These are phyloP conservation scores for Diaporthe capsici DNA, from an alignment of 2,329 filamentous ascomycete species.

Conservation along the genomic window DNA sequence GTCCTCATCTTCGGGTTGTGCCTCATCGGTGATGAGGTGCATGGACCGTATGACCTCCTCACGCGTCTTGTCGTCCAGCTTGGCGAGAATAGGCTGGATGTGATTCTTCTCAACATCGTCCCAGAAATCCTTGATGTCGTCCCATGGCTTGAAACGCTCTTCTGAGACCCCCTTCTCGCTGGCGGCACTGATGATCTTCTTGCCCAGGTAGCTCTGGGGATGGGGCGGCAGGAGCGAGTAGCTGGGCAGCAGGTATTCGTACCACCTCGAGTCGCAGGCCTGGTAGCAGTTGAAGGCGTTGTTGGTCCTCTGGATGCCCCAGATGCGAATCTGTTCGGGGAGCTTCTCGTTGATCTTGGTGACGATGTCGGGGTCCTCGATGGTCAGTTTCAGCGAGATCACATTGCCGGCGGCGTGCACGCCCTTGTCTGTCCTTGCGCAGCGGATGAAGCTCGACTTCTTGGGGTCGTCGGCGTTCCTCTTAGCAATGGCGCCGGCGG, in stretches of 20 bases:
- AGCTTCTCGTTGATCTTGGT: conserved; percentile 91
- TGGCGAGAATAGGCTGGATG: conserved; percentile 78
- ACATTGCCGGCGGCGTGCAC: conserved; percentile 97
- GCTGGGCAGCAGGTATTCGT: conserved; percentile 96
- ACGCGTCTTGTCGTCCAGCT: conserved; percentile 74
- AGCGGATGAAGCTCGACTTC: conserved; percentile 94
- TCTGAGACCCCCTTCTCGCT: conserved; percentile 81
- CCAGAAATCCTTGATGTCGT: conserved; percentile 88
- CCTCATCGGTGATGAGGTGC: conserved; percentile 56
- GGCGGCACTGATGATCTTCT: conserved; percentile 83
- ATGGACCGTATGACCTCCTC: conserved; percentile 74
- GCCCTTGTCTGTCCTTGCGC: conserved; percentile 96
- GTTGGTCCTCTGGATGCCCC: conserved; percentile 92
- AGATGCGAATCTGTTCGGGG: conserved; percentile 90
- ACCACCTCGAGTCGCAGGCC: conserved; percentile 93
- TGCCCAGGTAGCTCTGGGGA: conserved; percentile 86
- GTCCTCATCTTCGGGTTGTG: conserved; percentile 42
- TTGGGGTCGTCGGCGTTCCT: conserved; percentile 97
- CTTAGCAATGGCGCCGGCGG: conserved; percentile 93
- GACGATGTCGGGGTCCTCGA: conserved; percentile 90
- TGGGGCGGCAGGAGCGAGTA: conserved; percentile 95
- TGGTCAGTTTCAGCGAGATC: conserved; percentile 94
- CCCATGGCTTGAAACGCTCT: conserved; percentile 76
- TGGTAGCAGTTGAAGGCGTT: conserved; percentile 96
- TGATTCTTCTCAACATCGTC: conserved; percentile 82